Base-by-base conservation (phyloP, 345 rosid genomes). In the Euphorbia lathyris region DNA sequence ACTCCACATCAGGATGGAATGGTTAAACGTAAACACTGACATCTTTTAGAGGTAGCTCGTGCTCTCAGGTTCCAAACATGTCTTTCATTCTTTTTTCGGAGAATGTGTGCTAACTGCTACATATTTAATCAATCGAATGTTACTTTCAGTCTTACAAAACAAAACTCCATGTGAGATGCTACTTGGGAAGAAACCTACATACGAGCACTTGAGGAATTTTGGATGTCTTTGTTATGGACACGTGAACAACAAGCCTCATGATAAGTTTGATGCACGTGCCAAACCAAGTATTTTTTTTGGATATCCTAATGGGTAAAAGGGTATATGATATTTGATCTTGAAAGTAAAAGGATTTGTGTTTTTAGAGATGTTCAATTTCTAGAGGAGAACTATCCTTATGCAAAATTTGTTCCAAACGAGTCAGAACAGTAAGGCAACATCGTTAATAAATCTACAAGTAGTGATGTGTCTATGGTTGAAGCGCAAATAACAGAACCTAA, bases 291-390 rank as follows among this genome's bases (percentile, higher is more conserved):
- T 52, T 52, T 52, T 52, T 52, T 0, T 52, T 19, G 57, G 74
- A 4, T 75, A 75, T 38, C 70, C 70, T 0, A 0, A 14, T 19
- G 29, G 53, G 0, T 48, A 69, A 26, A 69, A 64, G 70, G 70
- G 0, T 75, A 64, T 13, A 14, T 27, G 9, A 13, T 64, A 0
- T 70, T 12, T 34, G 66, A 75, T 12, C 43, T 40, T 40, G 43
- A 40, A 40, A 40, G 43, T 11, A 40, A 40, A 2, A 40, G 43
- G 43, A 40, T 40, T 40, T 40, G 10, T 2, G 43, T 40, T 40
- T 40, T 11, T 5, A 40, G 43, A 40, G 70, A 75, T 53, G 74
- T 62, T 29, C 0, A 9, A 5, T 69, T 68, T 11, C 0, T 32
- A 0, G 63, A 43, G 10, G 25, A 62, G 4, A 5, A 25, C 0